Evolutionary conservation across 148 eudicot species (phyloP).

Genomic region (Spergularia marina): DNA sequence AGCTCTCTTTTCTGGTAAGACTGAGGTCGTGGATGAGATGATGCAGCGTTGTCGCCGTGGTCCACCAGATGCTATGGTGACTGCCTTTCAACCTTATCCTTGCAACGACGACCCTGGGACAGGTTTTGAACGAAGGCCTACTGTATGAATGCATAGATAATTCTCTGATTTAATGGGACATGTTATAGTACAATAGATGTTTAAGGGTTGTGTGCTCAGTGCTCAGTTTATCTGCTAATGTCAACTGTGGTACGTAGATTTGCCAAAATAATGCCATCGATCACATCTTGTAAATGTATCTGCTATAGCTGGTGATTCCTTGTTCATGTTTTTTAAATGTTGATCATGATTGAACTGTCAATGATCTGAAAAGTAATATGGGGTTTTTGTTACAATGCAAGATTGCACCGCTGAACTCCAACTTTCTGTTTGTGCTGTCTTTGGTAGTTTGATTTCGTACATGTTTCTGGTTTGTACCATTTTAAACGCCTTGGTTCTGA

Average conservation of each 20-base stretch:
- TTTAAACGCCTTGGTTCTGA: neutral
- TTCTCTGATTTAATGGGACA: neutral
- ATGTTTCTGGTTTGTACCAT: neutral
- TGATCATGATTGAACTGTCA: neutral
- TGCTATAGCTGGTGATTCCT: neutral
- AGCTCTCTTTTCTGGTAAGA: constrained; percentile 67
- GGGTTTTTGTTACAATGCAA: neutral
- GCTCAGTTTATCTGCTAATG: neutral
- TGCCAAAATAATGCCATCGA: neutral
- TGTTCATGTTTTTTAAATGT: neutral
- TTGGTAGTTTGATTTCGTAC: neutral
- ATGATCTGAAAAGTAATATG: neutral
- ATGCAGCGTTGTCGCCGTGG: constrained; percentile 76
- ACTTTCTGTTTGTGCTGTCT: neutral
- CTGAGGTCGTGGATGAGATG: constrained; percentile 77
- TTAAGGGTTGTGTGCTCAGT: neutral
- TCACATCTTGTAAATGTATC: neutral
- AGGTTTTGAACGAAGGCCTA: constrained; percentile 55
- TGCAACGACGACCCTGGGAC: constrained; percentile 61
- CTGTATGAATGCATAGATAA: constrained; percentile 38
- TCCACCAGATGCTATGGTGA: constrained; percentile 71
- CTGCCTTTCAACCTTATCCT: constrained; percentile 56
- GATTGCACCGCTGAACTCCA: neutral
- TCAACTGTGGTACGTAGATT: neutral
- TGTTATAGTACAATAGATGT: neutral